Evolutionary conservation across 2,329 filamentous ascomycete species (phyloP), one percentile per base, ranked within the genome.

Genomic region (Bipolaris oryzae): DNA sequence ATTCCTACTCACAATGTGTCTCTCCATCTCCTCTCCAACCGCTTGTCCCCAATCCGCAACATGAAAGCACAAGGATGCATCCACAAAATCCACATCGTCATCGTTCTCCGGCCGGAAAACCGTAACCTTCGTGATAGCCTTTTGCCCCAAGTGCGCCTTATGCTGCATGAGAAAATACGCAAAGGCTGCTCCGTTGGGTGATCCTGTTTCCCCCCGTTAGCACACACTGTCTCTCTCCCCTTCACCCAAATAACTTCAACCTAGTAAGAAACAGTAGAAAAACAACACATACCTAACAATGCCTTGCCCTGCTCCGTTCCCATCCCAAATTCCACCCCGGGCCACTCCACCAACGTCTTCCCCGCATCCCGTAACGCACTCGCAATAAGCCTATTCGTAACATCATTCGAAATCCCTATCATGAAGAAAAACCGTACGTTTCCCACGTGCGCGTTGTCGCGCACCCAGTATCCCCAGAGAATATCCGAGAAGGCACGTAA

Each of bases 91-190:
- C 10, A 44, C 15, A 15, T 61, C 60, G 11, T 62, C 62, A 2
- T 61, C 59, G 3, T 45, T 59, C 16, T 53, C 53, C 2, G 53
- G 53, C 15, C 52, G 49, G 20, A 68, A 60, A 0, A 65, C 44
- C 5, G 60, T 64, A 7, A 66, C 44, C 28, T 57, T 62, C 0
- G 50, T 47, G 3, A 69, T 61, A 6, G 45, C 62, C 56, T 67
- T 69, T 2, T 42, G 39, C 0, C 66, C 67, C 1, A 70, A 45
- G 35, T 64, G 49, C 0, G 39, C 48, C 42, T 70, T 69, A 35
- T 64, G 62, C 46, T 63, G 60, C 28, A 68, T 55, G 1, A 70
- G 46, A 5, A 68, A 67, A 37, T 64, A 70, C 3, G 64, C 67
- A 49, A 70, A 68, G 0, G 56, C 55, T 1, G 61, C 62, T 10